A percentile compares a stretch with the other conserved stretches of the same genome.
Evolutionary conservation across 257 asterid genomes (phyloP).

Genomic region (Solanum paucissectum): DNA sequence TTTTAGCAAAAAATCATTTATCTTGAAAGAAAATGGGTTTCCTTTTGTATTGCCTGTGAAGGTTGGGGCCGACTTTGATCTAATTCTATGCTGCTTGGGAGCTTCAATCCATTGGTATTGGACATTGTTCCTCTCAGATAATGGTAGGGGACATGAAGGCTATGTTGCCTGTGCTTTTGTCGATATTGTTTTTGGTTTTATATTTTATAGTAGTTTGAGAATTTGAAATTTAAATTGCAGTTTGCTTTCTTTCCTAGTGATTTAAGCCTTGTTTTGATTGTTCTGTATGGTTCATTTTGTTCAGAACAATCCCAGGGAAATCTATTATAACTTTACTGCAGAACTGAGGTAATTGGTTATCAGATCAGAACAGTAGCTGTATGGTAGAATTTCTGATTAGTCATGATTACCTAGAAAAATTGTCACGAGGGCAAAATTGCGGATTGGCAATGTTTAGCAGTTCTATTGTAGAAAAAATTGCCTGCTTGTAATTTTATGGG

Average conservation of each 20-base stretch:
- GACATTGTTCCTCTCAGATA: slow-evolving; percentile 62
- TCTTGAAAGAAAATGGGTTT: slow-evolving; percentile 71
- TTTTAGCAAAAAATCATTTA: slow-evolving; percentile 29
- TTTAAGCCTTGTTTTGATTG: background rate
- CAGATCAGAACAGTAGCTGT: background rate
- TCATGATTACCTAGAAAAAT: background rate
- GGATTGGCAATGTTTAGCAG: background rate
- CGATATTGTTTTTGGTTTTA: slow-evolving; percentile 7
- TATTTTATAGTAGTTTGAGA: slow-evolving; percentile 4
- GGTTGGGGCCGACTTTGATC: slow-evolving; percentile 89
- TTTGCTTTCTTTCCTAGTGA: background rate
- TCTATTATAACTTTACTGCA: slow-evolving; percentile 4
- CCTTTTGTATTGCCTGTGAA: slow-evolving; percentile 70
- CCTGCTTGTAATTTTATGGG: background rate
- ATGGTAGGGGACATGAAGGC: slow-evolving; percentile 70
- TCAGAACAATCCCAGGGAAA: slow-evolving; percentile 1
- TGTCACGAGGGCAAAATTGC: background rate
- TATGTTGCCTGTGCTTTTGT: slow-evolving; percentile 24
- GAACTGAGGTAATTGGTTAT: slow-evolving; percentile 5
- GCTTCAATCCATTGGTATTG: slow-evolving; percentile 81
- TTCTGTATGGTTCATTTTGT: slow-evolving; percentile 6
- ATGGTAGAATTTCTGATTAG: background rate
- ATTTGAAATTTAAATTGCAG: background rate
- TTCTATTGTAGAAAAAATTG: background rate
- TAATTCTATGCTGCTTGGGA: slow-evolving; percentile 87